Base-by-base conservation (phyloP, 1,139 yeast genomes). In the Yamadazyma pseudoaaseri region DNA sequence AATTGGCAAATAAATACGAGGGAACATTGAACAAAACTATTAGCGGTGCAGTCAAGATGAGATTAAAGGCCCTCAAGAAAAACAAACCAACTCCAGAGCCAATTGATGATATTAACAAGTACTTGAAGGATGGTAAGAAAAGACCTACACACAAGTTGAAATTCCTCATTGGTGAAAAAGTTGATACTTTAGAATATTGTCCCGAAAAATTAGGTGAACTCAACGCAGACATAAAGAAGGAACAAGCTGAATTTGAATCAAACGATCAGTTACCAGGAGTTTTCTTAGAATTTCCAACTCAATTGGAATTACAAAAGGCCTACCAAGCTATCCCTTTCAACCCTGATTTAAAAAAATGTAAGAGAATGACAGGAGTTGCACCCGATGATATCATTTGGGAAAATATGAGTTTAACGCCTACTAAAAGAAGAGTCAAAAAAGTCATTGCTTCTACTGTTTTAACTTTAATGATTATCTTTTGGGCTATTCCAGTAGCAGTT, bases 401-500 rank as follows among this genome's bases (percentile, higher is more conserved):
- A 39, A 92, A 90, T 55, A 65, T 72, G 46, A 60, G 71, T 32
- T 55, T 70, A 37, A 61, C 71, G n/a, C 58, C 66, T 38, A 49
- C 50, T 36, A 62, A 61, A 39, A 65, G 79, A 56, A 53, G 66
- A 36, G 47, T 60, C 15, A 70, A 75, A 49, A 58, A 56, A 34
- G 31, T 62, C 17, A 48, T 72, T 43, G 74, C 75, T 26, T 49
- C 55, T 15, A 58, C 76, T 8, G 56, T 74, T 34, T 64, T 76
- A 42, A 65, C 76, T 16, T 58, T 70, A 34, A 60, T 83, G 52
- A 76, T 87, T 42, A 73, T 90, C 36, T 83, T 89, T 56, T 92
- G 97, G 97, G 76, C 96, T 39, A 72, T 89, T 49, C 97, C 97
- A 12, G 97, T 90, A 34, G 96, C 97, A 2, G 86, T 87, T 57